Evolutionary conservation across 768 basidiomycete species (phyloP), one percentile per base, ranked within the genome.

Genomic region (Mycena latifolia): DNA sequence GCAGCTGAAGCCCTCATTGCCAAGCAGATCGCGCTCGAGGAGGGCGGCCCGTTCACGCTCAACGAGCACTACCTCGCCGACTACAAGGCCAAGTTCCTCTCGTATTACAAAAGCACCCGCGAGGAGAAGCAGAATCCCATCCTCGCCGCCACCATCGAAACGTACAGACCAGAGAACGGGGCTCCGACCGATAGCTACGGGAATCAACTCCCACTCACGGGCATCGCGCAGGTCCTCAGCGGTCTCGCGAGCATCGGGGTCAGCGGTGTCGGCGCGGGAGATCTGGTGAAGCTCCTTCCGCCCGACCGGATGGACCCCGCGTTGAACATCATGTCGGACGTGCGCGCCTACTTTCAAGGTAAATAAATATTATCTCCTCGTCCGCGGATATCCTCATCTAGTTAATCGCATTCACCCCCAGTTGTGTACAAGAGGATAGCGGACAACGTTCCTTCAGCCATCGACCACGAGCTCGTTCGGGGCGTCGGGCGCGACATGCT

Each of bases 391-490:
- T 31, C 29, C 33, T 35, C 33, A 35, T 35, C 29, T 9, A 51
- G 8, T 22, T 43, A 12, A 22, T 37, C 12, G 3, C 31, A n/a
- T n/a, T 25, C 12, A 3, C 17, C 7, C 5, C 52, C n/a, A 91
- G 88, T 90, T 2, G 84, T 86, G 0, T 89, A 86, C 73, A 89
- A 89, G 73, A 82, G 88, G 2, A 84, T 89, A 64, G 79, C 79
- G 3, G 89, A 91, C 71, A 84, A 81, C 51, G 73, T 90, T 3
- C 86, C 89, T 6, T 76, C 85, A 45, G 82, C 85, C 5, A 85
- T 90, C 60, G 88, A 90, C 66, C 71, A 81, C 45, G 82, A 87
- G 55, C 83, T 89, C 27, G 80, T 90, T 4, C 82, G 82, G 5
- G 90, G 88, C 0, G 65, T 88, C 5, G 80, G 83, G 56, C 74